Evolutionary conservation across 441 rosid species (phyloP).

Genomic region (Heliophila coronopifolia): DNA sequence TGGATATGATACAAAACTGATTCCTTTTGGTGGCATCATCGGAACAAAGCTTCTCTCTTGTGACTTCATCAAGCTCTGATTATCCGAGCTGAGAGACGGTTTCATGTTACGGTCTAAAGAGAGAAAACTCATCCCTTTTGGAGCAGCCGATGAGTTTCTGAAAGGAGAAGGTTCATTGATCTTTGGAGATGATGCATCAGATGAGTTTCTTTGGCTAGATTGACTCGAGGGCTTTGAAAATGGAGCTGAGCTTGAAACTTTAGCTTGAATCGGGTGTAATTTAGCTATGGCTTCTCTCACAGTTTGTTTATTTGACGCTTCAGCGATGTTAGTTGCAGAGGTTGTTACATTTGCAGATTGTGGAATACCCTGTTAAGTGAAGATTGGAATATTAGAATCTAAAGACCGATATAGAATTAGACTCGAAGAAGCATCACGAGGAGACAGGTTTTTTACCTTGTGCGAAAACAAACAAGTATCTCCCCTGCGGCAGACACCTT

Average conservation of each 20-base stretch:
- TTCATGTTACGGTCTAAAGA: slow-evolving; percentile 39
- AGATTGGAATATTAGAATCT: slow-evolving; percentile 34
- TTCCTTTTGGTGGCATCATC: slow-evolving; percentile 43
- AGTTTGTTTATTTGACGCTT: slow-evolving; percentile 29
- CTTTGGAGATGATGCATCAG: slow-evolving; percentile 31
- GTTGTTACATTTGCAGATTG: slow-evolving; percentile 25
- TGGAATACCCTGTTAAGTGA: slow-evolving; percentile 24
- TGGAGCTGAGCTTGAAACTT: slow-evolving; percentile 37
- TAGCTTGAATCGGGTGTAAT: slow-evolving; percentile 37
- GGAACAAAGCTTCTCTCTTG: slow-evolving; percentile 31
- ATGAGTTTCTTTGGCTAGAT: slow-evolving; percentile 22
- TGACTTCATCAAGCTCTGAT: slow-evolving; percentile 33
- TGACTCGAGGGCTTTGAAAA: slow-evolving; percentile 35
- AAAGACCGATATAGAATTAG: slow-evolving; percentile 13
- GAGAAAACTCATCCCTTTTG: slow-evolving; percentile 84
- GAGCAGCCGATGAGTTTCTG: slow-evolving; percentile 30
- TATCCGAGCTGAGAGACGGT: slow-evolving; percentile 4
- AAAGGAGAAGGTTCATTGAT: slow-evolving; percentile 28
- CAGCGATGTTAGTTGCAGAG: slow-evolving; percentile 19
- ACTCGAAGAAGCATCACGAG: not conserved
- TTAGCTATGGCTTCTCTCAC: slow-evolving; percentile 31
- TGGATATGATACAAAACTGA: slow-evolving; percentile 61
- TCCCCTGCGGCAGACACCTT: slow-evolving; percentile 69
- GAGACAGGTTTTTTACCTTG: slow-evolving; percentile 43
- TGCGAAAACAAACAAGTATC: slow-evolving; percentile 74